phyloP scores from a whole-genome alignment of 257 asterid species.

The Salvia rosmarinus region DNA sequence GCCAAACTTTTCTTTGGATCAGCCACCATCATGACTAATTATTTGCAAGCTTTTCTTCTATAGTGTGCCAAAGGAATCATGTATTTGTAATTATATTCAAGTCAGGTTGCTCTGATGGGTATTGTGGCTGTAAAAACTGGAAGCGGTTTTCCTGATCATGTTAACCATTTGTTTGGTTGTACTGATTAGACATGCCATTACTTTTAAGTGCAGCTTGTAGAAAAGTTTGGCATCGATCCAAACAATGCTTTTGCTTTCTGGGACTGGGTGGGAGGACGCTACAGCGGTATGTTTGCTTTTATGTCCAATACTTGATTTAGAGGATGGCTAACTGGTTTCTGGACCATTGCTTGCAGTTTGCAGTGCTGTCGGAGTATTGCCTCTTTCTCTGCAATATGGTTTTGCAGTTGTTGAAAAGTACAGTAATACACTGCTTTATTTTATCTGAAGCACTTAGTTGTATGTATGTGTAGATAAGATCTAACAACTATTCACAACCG shows the following conservation, averaged over 20 bases:
- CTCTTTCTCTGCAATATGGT: slow-evolving; percentile 97
- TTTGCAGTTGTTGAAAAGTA: slow-evolving; percentile 87
- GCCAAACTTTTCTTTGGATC: background rate
- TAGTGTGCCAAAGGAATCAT: background rate
- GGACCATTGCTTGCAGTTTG: slow-evolving; percentile 73
- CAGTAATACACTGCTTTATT: slow-evolving; percentile 38
- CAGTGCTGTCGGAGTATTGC: slow-evolving; percentile 99
- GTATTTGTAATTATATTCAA: background rate
- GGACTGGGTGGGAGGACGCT: slow-evolving; percentile 99
- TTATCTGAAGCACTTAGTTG: slow-evolving; percentile 25
- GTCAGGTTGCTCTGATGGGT: slow-evolving; percentile 15
- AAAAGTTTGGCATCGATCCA: slow-evolving; percentile 98
- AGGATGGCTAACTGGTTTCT: slow-evolving; percentile 36
- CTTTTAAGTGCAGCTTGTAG: slow-evolving; percentile 72
- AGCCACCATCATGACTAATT: slow-evolving; percentile 26
- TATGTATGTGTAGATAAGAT: slow-evolving; percentile 1
- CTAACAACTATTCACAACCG: slow-evolving; percentile 26
- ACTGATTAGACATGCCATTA: slow-evolving; percentile 31
- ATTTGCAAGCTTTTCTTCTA: slow-evolving; percentile 5
- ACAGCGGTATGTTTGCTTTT: slow-evolving; percentile 60
- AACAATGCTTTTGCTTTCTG: slow-evolving; percentile 98
- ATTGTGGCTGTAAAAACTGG: slow-evolving; percentile 25
- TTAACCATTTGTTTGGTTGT: slow-evolving; percentile 26
- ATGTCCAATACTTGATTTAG: slow-evolving; percentile 23
- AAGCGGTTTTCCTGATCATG: slow-evolving; percentile 7